Evolutionary conservation across 2,329 filamentous ascomycete genomes (phyloP).

Genomic region (Pseudogymnoascus destructans): DNA sequence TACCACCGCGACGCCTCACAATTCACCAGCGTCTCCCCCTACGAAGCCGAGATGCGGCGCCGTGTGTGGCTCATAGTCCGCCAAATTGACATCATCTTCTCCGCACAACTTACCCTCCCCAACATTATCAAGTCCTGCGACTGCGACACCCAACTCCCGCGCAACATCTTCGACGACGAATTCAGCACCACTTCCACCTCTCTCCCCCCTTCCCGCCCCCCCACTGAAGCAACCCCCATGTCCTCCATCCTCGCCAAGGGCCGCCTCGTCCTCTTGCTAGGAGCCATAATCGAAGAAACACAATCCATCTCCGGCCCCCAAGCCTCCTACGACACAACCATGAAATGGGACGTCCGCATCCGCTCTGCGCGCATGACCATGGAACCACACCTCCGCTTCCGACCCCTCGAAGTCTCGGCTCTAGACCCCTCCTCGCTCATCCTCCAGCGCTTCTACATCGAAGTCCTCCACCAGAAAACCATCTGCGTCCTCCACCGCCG

Average conservation of each 20-base stretch:
- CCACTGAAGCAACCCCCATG: conserved; percentile 60
- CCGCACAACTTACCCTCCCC: conserved; percentile 50
- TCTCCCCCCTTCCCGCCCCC: conserved; percentile 53
- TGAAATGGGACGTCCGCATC: conserved; percentile 48
- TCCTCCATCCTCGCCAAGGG: conserved; percentile 69
- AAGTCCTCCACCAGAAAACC: conserved; percentile 78
- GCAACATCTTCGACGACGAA: conserved; percentile 72
- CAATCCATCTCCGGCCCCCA: conserved; percentile 39
- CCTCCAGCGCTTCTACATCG: conserved; percentile 71
- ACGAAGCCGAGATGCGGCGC: conserved; percentile 64
- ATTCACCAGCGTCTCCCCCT: conserved; percentile 58
- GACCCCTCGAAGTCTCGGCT: conserved; percentile 58
- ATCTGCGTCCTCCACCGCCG: conserved; percentile 81
- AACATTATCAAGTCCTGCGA: conserved; percentile 61
- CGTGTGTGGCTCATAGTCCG: conserved; percentile 58
- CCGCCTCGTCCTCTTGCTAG: conserved; percentile 53
- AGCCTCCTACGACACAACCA: conserved; percentile 50
- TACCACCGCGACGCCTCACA: conserved; percentile 68
- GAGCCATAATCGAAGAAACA: conserved; percentile 56
- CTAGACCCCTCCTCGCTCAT: conserved; percentile 74
- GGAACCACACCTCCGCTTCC: conserved; percentile 67
- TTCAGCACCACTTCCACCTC: conserved; percentile 55
- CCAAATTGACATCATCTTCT: conserved; percentile 64
- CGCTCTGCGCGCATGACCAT: conserved; percentile 51
- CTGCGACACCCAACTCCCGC: conserved; percentile 61